Percentiles rank a stretch among this genome's conserved stretches.
Conservation (phyloP, 2,329 filamentous ascomycete species). For the Exophiala xenobiotica region DNA sequence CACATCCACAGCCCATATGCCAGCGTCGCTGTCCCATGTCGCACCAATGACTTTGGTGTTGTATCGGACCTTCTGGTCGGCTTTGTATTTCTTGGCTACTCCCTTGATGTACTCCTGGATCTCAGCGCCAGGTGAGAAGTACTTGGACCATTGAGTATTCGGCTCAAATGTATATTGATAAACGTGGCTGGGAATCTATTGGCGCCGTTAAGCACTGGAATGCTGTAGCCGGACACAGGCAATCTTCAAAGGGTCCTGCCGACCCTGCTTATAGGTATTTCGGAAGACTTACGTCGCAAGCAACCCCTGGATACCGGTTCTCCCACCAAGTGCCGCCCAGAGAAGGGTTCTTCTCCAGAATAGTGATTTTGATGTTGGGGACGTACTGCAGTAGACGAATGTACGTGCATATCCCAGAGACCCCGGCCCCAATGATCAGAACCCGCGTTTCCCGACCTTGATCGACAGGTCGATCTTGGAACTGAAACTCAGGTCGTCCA, state of each 20-base stretch:
- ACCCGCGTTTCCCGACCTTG: not conserved
- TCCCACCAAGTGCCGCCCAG: slow-evolving; percentile 35
- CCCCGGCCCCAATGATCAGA: slow-evolving; percentile 38
- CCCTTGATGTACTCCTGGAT: slow-evolving; percentile 21
- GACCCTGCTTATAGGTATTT: no score
- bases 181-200: slow-evolving; percentile 19
- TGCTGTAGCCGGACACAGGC: no score
- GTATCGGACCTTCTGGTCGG: slow-evolving; percentile 58
- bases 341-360: slow-evolving; percentile 31
- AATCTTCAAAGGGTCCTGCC: no score
- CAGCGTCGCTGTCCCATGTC: slow-evolving; percentile 51
- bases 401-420: slow-evolving; percentile 41
- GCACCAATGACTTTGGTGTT: slow-evolving; percentile 55
- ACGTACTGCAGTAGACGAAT: slow-evolving; percentile 30
- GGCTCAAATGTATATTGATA: slow-evolving; percentile 26
- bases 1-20: slow-evolving; percentile 26
- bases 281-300: no score
- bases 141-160: slow-evolving; percentile 22
- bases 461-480: slow-evolving; percentile 1
- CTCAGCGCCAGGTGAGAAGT: slow-evolving; percentile 17
- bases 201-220: no score
- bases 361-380: slow-evolving; percentile 21
- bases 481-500: not conserved
- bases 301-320: slow-evolving; percentile 26
- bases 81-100: slow-evolving; percentile 23